Base-by-base conservation (phyloP, 2,329 filamentous ascomycete species). In the Leptoxyphium fumago region DNA sequence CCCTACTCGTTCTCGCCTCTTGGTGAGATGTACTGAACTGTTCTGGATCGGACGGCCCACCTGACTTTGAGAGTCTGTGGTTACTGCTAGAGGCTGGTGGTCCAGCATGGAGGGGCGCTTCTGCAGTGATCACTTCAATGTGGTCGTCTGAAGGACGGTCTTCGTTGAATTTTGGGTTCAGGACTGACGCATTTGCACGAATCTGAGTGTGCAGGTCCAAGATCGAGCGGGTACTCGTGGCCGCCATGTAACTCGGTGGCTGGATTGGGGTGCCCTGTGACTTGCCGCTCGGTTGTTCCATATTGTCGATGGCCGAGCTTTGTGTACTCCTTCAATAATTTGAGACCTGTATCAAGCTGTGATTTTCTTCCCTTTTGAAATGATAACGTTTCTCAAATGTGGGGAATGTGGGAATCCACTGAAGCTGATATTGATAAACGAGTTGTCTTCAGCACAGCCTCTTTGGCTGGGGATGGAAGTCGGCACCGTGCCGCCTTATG, bases 161-260 rank as follows among this genome's bases (percentile, higher is more conserved):
- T 5, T 29, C 10, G 28, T 43, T 40, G 17, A 6, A 5, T 10
- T 29, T 29, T 10, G 39, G 46, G 18, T 38, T 21, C 14, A 47
- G 9, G 34, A 45, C 18, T 4, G 43, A 28, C 29, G 39, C 43
- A 39, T 47, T 45, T 15, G 43, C 43, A 36, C 44, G 38, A 43
- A 47, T 47, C 21, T 47, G 46, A 11, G 34, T 26, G 39, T 43
- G 46, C 7, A 47, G 40, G 40, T 47, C 46, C 15, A 30, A 39
- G 29, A 47, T 45, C 9, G 43, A 38, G 38, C 43, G 45, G 13
- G 32, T 36, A 36, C 32, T 36, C 9, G 32, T 36, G 32, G 32
- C 11, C 11, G 32, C 11, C 3, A 4, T 36, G 32, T 36, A 36
- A 15, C 32, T 36, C 9, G 32, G 32, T 13, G 32, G 32, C 3